A percentile compares a stretch with the other conserved stretches of the same genome.
These are phyloP conservation scores for Tympanopsis confertula DNA, from an alignment of 2,329 filamentous ascomycete genomes.

Conservation along the genomic window DNA sequence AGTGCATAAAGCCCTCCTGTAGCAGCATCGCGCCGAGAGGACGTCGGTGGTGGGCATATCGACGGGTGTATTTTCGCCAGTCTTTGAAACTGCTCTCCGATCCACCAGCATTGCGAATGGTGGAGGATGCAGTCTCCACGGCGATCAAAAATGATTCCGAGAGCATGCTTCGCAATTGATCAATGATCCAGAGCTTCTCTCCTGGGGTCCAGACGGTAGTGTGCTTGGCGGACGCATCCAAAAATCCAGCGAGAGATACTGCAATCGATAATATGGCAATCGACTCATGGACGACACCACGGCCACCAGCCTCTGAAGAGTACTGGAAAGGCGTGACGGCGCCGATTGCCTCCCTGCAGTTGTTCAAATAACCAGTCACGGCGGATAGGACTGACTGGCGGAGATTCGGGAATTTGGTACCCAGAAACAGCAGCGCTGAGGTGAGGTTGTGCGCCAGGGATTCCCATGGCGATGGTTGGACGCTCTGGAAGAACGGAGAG, in stretches of 20 bases:
- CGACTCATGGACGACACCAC: constrained; percentile 45
- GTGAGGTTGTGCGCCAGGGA: constrained; percentile 69
- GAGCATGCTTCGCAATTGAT: constrained; percentile 60
- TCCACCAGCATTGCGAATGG: constrained; percentile 68
- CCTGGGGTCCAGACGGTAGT: constrained; percentile 70
- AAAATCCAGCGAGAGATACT: constrained; percentile 78
- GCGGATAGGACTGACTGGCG: constrained; percentile 54
- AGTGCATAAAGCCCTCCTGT: constrained; percentile 76
- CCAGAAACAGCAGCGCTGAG: constrained; percentile 70
- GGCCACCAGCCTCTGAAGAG: constrained; percentile 38
- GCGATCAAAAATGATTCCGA: constrained; percentile 77
- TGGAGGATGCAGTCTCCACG: constrained; percentile 81
- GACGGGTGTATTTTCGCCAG: constrained; percentile 77
- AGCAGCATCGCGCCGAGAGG: constrained; percentile 86
- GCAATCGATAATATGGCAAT: constrained; percentile 64
- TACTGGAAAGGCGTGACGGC: constrained; percentile 38
- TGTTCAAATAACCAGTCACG: constrained; percentile 61
- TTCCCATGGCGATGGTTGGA: constrained; percentile 84
- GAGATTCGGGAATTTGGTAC: constrained; percentile 58
- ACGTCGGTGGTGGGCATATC: constrained; percentile 68
- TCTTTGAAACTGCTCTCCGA: constrained; percentile 59
- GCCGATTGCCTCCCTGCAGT: constrained; percentile 53
- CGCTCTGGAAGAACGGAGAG: constrained; percentile 70
- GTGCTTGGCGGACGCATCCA: constrained; percentile 70
- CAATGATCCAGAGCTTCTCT: constrained; percentile 63